Base-by-base conservation (phyloP, 352 stramenopile genomes). In the Globisporangium canariense region DNA sequence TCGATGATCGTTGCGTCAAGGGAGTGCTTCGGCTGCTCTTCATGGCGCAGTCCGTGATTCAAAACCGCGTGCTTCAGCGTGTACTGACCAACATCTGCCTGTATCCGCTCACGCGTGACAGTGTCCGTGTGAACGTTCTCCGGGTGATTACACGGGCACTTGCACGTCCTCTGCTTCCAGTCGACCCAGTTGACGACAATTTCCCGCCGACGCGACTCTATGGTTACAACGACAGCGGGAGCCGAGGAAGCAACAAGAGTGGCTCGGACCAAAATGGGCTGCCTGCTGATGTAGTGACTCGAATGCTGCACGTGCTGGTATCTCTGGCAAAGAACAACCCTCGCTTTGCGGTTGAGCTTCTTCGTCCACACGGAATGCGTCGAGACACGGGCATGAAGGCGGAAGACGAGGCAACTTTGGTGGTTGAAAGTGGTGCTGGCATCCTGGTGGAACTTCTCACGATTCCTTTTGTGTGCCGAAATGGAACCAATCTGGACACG, bases 321-420 rank as follows among this genome's bases (percentile, higher is more conserved):
- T 87, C 84, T 11, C 68, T 99, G 14, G 90, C 81, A 20, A 98
- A 98, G 77, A 88, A 96, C 60, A 98, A 97, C 28, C 78, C 86
- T 2, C 84, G 93, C 16, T 95, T 98, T 62, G 83, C 88, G 14
- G 71, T 98, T 16, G 90, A 97, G 63, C 85, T 98, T 64, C 74
- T 98, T 14, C 67, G 79, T 13, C 71, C 80, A 45, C 76, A 88
- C 49, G 79, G 81, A 4, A 90, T 86, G 85, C 70, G 67, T 6
- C 75, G 76, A 57, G 43, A 50, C 28, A 30, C 66, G 0, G 11
- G 14, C 2, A 45, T 61, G n/a, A 79, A 78, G 62, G 56, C 47
- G n/a, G 63, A 70, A n/a, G 36, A 4, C 2, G 25, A 58, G 4
- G 9, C 20, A 47, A 56, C 2, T 32, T 58, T 34, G 28, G 60